phyloP scores from a whole-genome alignment of 352 stramenopile genomes.

The Phytophthora tentaculata region DNA sequence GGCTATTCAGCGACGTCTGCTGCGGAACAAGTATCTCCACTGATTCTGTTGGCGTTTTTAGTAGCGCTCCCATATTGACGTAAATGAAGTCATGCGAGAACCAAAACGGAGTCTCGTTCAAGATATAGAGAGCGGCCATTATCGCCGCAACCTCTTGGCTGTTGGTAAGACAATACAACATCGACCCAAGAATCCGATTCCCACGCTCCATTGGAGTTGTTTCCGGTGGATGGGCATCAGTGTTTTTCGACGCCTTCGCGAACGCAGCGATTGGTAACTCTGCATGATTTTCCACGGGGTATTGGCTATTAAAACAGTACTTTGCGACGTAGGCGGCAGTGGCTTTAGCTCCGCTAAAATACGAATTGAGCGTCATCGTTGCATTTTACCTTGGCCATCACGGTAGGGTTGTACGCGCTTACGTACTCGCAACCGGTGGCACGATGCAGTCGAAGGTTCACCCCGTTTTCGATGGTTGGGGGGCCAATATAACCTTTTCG shows the following conservation, averaged over 20 bases:
- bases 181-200: conserved; percentile 19
- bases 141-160: conserved; percentile 16
- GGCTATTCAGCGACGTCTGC: no score
- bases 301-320: conserved; percentile 38
- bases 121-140: conserved; percentile 27
- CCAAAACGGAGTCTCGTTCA: conserved; percentile 25
- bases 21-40: no score
- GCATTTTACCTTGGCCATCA: conserved; percentile 31
- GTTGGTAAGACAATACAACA: conserved; percentile 27
- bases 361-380: conserved; percentile 40
- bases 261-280: conserved; percentile 23
- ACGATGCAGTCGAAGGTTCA: conserved; percentile 6
- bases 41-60: neutral
- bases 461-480: neutral
- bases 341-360: conserved; percentile 8
- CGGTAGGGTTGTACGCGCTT: conserved; percentile 28
- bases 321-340: conserved; percentile 34
- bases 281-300: conserved; percentile 28
- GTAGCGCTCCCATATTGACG: conserved; percentile 3
- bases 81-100: conserved; percentile 25
- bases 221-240: conserved; percentile 3
- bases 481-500: neutral
- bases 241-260: conserved; percentile 9
- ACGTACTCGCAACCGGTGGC: conserved; percentile 34
- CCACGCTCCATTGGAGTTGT: conserved; percentile 11